Evolutionary conservation across 2,329 filamentous ascomycete genomes (phyloP), one percentile per base, ranked within the genome.

Genomic region (Sporothrix brasiliensis): DNA sequence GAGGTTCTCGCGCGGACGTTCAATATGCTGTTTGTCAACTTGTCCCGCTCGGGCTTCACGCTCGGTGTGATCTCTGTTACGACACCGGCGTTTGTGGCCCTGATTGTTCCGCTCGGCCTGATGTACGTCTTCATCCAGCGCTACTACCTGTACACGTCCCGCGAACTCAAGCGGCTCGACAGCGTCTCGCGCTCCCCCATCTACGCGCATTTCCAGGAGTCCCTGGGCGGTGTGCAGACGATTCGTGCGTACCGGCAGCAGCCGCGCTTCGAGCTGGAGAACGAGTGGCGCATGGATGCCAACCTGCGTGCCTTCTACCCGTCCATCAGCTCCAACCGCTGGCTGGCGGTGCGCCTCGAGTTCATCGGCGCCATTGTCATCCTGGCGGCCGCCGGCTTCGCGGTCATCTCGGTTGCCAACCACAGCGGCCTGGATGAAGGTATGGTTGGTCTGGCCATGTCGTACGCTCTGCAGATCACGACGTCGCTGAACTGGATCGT

Each of bases 401-500:
- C 93, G 52, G 91, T 97, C 78, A 83, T 94, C 74, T 90, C 93
- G 4, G 92, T 98, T 67, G 85, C 90, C 34, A 89, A 82, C 74
- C 86, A 89, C 70, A 89, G 84, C 76, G 80, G 79, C 0, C 80
- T 96, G 52, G 88, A 85, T 27, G 82, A 89, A 9, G 95, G 95
- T 71, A 84, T 89, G 80, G 94, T 98, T 68, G 96, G 96, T 83
- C 84, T 99, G 77, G 89, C 92, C 74, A 97, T 99, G 93, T 97
- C 94, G 61, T 97, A 98, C 81, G 95, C 94, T 52, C 86, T 99
- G 73, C 93, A 97, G 82, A 98, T 99, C 77, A 99, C 95, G 1
- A 92, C 94, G 75, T 97, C 94, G 49, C 87, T 99, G 77, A 99
- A 98, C 83, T 99, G 95, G 95, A 97, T 99, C 77, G 95, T 99